Conservation (phyloP, 768 basidiomycete species). For the Termitomyces sp. region DNA sequence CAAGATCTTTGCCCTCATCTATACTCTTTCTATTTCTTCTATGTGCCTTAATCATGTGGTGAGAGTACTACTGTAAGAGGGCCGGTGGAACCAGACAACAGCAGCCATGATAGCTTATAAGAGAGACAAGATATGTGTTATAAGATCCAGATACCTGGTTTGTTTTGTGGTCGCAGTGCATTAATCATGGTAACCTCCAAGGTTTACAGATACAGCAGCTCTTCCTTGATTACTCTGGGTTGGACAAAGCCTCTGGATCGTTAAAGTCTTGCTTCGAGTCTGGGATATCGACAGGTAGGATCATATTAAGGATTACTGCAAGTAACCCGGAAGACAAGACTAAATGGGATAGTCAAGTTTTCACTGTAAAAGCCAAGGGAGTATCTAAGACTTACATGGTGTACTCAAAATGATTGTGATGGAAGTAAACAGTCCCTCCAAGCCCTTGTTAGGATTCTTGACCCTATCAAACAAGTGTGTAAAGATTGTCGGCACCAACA, state of each 20-base stretch:
- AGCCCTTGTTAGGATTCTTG: conserved; percentile 39
- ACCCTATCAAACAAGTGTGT: conserved; percentile 68
- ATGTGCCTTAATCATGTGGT: background rate
- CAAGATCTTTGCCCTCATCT: background rate
- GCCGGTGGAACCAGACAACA: background rate
- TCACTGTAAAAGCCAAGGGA: background rate
- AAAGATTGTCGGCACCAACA: conserved; percentile 61
- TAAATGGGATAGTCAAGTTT: conserved; percentile 15
- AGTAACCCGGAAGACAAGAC: conserved; percentile 55
- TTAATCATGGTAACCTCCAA: background rate
- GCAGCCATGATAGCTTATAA: background rate
- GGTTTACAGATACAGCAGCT: background rate
- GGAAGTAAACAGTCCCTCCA: conserved; percentile 67
- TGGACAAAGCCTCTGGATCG: background rate
- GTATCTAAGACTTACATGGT: conserved; percentile 52
- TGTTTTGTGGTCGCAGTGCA: background rate
- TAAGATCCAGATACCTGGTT: background rate
- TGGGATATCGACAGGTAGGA: conserved; percentile 36
- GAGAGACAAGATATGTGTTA: background rate
- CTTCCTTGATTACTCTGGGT: background rate
- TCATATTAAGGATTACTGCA: conserved; percentile 50
- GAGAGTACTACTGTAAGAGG: background rate
- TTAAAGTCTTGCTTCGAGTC: background rate
- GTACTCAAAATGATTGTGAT: conserved; percentile 79
- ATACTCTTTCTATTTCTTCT: background rate